Conservation (phyloP, 2,329 filamentous ascomycete genomes). For the Stagonosporopsis chrysanthemi region DNA sequence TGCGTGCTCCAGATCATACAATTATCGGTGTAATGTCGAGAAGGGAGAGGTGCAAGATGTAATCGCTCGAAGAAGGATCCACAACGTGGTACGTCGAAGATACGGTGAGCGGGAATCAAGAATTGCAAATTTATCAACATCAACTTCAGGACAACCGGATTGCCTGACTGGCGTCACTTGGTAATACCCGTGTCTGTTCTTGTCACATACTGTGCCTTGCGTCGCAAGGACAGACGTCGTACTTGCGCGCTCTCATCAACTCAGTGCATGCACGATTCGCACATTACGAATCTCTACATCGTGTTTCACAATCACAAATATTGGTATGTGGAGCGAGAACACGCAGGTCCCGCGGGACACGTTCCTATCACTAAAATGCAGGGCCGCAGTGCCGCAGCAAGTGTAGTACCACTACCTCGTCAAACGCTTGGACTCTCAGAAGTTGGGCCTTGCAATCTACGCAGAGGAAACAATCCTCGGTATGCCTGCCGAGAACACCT, state of each 20-base stretch:
- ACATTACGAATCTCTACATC: not conserved
- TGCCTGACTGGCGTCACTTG: not conserved
- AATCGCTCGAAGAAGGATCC: too few relatives aligned
- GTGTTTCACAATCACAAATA: not conserved
- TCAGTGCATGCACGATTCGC: not conserved
- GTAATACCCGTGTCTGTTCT: not conserved
- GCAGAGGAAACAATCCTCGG: constrained; percentile 3
- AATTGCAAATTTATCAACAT: not conserved
- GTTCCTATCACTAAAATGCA: not conserved
- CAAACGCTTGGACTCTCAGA: constrained; percentile 19
- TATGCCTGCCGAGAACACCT: constrained; percentile 14
- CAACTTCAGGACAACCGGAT: not conserved
- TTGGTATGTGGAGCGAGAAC: not conserved
- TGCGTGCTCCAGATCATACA: too few relatives aligned
- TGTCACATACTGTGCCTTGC: not conserved
- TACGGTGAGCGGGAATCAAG: not conserved
- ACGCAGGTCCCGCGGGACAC: not conserved
- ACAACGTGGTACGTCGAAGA: not conserved
- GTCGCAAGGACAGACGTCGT: not conserved
- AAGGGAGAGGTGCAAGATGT: too few relatives aligned
- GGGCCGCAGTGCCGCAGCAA: constrained; percentile 9
- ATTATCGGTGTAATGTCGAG: too few relatives aligned
- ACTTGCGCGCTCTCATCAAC: constrained; percentile 2
- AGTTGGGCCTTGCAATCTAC: constrained; percentile 16
- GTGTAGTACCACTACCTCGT: constrained; percentile 12